Evolutionary conservation across 2,329 filamentous ascomycete species (phyloP).

Genomic region (Colletotrichum tanaceti): DNA sequence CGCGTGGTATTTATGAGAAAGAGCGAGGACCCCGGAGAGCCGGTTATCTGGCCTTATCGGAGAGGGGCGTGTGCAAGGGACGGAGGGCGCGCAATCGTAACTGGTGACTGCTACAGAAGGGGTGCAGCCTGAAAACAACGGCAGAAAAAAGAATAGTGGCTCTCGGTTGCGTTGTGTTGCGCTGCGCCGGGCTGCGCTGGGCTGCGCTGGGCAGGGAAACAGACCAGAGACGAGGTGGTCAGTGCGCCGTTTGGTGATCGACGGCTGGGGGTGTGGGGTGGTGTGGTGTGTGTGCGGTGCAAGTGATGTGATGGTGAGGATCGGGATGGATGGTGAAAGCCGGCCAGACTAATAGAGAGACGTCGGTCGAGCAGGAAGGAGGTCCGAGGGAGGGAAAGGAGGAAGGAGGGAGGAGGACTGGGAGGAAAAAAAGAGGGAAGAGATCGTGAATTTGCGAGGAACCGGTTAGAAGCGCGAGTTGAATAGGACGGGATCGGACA

Average conservation of each 20-base stretch:
- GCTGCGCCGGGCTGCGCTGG: too few species aligned
- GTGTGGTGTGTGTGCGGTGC: too few species aligned
- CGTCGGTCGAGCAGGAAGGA: conserved; percentile 11
- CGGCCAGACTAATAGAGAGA: conserved; percentile 23
- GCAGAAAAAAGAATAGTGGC: conserved; percentile 51
- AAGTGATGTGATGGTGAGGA: too few species aligned
- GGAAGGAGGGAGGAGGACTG: background rate
- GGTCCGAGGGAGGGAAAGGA: conserved; percentile 18
- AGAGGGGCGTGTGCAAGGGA: conserved; percentile 43
- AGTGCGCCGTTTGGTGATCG: conserved; percentile 35
- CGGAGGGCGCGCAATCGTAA: conserved; percentile 37
- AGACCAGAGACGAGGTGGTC: conserved; percentile 40
- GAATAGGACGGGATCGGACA: conserved; percentile 20
- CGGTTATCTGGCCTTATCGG: conserved; percentile 54
- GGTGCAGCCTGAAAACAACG: conserved; percentile 36
- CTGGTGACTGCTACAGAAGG: conserved; percentile 37
- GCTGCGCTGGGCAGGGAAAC: conserved; percentile 44
- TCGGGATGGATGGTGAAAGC: background rate
- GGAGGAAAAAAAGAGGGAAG: conserved; percentile 41
- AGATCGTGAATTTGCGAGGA: conserved; percentile 47
- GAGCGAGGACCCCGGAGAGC: conserved; percentile 50
- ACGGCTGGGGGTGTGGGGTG: conserved; percentile 25
- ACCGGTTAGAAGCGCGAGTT: conserved; percentile 40
- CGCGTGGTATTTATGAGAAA: conserved; percentile 60
- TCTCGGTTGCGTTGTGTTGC: background rate